Percentiles rank a stretch among this genome's conserved stretches.
phyloP scores from a whole-genome alignment of 768 basidiomycete species.

The Suillus placidus region DNA sequence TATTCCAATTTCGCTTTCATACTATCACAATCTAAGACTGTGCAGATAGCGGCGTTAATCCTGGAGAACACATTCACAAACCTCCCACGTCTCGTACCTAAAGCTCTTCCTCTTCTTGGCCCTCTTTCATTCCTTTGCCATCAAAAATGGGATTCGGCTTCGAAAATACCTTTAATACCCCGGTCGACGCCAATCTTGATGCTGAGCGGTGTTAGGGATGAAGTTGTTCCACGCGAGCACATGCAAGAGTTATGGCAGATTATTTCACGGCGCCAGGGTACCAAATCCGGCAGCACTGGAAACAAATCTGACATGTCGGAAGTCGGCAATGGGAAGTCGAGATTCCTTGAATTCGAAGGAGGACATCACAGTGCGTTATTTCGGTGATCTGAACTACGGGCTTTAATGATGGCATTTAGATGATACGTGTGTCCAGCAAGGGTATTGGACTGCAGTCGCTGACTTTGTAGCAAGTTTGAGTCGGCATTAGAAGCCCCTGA shows the following conservation, averaged over 20 bases:
- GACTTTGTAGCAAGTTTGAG: slow-evolving; percentile 45
- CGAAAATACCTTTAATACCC: slow-evolving; percentile 65
- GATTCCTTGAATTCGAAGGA: slow-evolving; percentile 55
- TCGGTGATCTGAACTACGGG: background rate
- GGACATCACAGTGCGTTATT: slow-evolving; percentile 56
- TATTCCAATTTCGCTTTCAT: background rate
- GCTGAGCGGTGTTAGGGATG: slow-evolving; percentile 68
- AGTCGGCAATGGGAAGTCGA: slow-evolving; percentile 54
- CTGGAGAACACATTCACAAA: slow-evolving; percentile 95
- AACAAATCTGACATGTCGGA: slow-evolving; percentile 43
- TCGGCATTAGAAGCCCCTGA: slow-evolving; percentile 3
- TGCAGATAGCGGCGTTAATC: slow-evolving; percentile 74
- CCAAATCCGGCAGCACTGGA: slow-evolving; percentile 21
- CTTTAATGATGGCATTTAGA: slow-evolving; percentile 33
- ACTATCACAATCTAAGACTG: background rate
- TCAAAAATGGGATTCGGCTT: slow-evolving; percentile 84
- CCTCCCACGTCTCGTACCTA: slow-evolving; percentile 79
- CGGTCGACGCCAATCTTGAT: slow-evolving; percentile 74
- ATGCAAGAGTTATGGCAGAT: slow-evolving; percentile 71
- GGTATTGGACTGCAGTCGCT: slow-evolving; percentile 55
- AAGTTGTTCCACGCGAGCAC: slow-evolving; percentile 55
- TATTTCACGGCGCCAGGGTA: slow-evolving; percentile 50
- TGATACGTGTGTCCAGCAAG: slow-evolving; percentile 56
- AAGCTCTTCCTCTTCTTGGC: slow-evolving; percentile 71
- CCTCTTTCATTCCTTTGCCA: slow-evolving; percentile 81